phyloP scores from a whole-genome alignment of 1,284 basidiomycete genomes.

The Erythrobasidium hasegawianum region DNA sequence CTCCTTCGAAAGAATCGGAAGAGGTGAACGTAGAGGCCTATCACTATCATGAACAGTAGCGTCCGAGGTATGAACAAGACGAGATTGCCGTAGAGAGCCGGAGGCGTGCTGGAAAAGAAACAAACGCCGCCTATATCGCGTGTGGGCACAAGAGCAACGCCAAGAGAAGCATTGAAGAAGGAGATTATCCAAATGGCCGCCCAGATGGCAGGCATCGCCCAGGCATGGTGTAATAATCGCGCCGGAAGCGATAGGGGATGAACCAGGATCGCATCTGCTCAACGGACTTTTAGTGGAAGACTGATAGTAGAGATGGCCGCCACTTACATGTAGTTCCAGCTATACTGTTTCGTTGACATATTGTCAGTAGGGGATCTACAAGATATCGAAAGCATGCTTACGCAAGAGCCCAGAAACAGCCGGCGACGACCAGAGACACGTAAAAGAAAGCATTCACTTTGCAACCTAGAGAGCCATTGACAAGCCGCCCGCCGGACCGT shows the following conservation, averaged over 20 bases:
- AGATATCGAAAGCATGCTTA: slow-evolving; percentile 7
- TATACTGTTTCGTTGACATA: slow-evolving; percentile 19
- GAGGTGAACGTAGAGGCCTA: slow-evolving; percentile 29
- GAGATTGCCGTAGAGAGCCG: slow-evolving; percentile 32
- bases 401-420: slow-evolving; percentile 31
- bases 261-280: slow-evolving; percentile 14
- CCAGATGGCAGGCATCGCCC: slow-evolving; percentile 21
- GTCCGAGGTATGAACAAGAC: slow-evolving; percentile 34
- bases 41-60: slow-evolving; percentile 21
- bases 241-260: slow-evolving; percentile 32
- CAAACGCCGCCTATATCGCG: slow-evolving; percentile 31
- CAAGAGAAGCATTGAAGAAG: slow-evolving; percentile 21
- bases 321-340: slow-evolving; percentile 24
- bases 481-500: not conserved
- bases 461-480: slow-evolving; percentile 21
- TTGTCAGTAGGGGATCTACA: not conserved
- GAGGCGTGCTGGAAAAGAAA: slow-evolving; percentile 16
- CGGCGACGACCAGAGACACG: slow-evolving; percentile 18
- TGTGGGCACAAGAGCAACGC: slow-evolving; percentile 3
- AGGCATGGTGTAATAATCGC: slow-evolving; percentile 7
- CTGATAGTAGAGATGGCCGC: not conserved
- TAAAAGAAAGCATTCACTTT: slow-evolving; percentile 25
- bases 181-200: slow-evolving; percentile 14
- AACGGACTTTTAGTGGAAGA: not conserved
- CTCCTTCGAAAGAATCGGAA: slow-evolving; percentile 32